Evolutionary conservation across 2,329 filamentous ascomycete species (phyloP), one percentile per base, ranked within the genome.

Genomic region (Trichoderma sp.): DNA sequence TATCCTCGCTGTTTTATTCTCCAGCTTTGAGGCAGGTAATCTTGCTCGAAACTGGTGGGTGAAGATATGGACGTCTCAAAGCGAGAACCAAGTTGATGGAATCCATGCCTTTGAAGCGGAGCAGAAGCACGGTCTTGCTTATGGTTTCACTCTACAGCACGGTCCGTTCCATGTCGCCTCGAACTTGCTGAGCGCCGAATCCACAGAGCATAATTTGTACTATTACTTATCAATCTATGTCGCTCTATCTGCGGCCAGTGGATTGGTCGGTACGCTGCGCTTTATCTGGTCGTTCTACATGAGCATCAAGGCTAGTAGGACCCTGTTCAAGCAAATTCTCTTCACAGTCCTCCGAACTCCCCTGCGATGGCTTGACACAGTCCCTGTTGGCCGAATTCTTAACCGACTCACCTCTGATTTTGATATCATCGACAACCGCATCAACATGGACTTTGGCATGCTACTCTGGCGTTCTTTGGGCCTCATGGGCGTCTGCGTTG

Each of bases 391-490:
- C 2, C 87, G 92, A 56, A 87, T 94, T 46, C 82, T 94, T 24
- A 95, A 95, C 79, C 86, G 92, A 2, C 93, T 94, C 77, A 93
- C 91, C 0, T 84, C 90, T 3, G 92, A 95, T 78, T 94, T 95
- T 77, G 88, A 90, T 73, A 85, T 89, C 51, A 86, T 94, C 59
- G 92, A 95, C 78, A 89, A 86, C 7, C 84, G 87, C 43, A 81
- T 94, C 60, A 86, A 89, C 7, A 85, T 86, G 72, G 87, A 91
- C 61, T 77, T 93, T 70, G 85, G 83, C 5, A 88, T 89, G 72
- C 84, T 88, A 37, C 79, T 87, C 26, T 85, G 85, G 73, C 85
- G 88, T n/a, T 73, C 86, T 13, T 81, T 94, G 49, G 84, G 86
- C 7, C 81, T 94, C 1, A 68, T 90, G 7, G 89, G 89, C 1